These are phyloP conservation scores for Fraxinus anomala DNA, from an alignment of 257 asterid genomes.

Conservation along the genomic window DNA sequence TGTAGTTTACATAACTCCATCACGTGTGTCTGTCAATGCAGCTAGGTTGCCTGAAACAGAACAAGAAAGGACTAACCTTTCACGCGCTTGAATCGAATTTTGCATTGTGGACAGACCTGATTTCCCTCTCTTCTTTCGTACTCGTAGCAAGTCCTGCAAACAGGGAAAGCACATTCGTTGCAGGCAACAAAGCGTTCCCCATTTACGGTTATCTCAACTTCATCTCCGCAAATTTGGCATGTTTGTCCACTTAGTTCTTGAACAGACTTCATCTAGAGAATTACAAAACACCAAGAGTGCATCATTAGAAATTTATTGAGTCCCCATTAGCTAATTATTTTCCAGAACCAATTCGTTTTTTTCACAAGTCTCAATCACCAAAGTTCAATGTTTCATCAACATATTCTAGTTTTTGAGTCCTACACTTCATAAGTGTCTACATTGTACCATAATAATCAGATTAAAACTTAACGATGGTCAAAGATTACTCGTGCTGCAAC, in stretches of 20 bases:
- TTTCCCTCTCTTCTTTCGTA: constrained; percentile 90
- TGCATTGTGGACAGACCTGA: constrained; percentile 92
- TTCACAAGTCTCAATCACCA: no score
- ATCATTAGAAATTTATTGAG: not conserved
- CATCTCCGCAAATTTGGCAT: constrained; percentile 85
- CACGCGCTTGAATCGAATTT: constrained; percentile 85
- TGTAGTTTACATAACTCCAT: constrained; percentile 30
- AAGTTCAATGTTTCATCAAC: no score
- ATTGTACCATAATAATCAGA: no score
- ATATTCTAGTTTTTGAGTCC: no score
- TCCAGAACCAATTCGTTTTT: not conserved
- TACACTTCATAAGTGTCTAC: no score
- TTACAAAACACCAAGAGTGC: constrained; percentile 20
- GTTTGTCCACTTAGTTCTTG: constrained; percentile 67
- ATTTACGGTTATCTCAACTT: constrained; percentile 57
- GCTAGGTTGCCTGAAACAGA: not conserved
- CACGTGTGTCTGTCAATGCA: constrained; percentile 12
- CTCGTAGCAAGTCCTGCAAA: constrained; percentile 79
- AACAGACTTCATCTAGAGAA: constrained; percentile 67
- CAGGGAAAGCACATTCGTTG: constrained; percentile 96
- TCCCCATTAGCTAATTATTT: not conserved
- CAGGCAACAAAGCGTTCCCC: constrained; percentile 93
- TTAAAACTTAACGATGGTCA: no score
- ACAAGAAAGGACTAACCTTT: constrained; percentile 47
- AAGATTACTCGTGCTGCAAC: no score